Base-by-base conservation (phyloP, 441 rosid genomes). In the Pelargonium myrrhifolium region DNA sequence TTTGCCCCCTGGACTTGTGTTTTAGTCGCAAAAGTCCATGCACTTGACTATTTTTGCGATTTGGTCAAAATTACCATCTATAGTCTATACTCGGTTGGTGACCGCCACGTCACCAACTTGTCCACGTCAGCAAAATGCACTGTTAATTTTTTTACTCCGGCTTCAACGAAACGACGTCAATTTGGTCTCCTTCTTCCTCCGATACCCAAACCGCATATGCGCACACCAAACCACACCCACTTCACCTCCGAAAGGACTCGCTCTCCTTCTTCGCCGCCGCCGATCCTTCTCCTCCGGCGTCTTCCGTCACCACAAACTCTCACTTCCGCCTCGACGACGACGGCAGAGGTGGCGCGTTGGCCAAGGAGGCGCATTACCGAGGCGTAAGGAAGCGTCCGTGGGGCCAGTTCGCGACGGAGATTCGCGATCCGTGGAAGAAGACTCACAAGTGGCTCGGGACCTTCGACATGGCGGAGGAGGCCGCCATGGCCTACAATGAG, bases 401-500 rank as follows among this genome's bases (percentile, higher is more conserved):
- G 60, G 60, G 60, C 1, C 60, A 22, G 22, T 55, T 15, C 60
- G 60, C 60, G 9, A 22, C 60, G 6, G 60, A 55, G 60, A 55
- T 55, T 18, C 60, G 60, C 60, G 60, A 55, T 15, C 60, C 60
- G 9, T 55, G 60, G 60, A 55, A 55, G 22, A 55, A 55, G 21
- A 17, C 60, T 15, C 60, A 22, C 4, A 55, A 17, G 5, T 55
- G 60, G 60, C 60, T 55, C 60, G 60, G 60, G 18, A 55, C 60
- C 60, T 55, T 55, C 60, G 60, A 55, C 24, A 55, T 22, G 60
- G 60, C 60, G 22, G 60, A 55, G 56, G 55, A 55, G 60, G 60
- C 60, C 24, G 60, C 60, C 24, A 17, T 4, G 22, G 59, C 59
- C 59, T 6, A 9, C 59, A 5, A 9, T 20, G 59, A 9, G 7